Evolutionary conservation across 192 early-diverging fungal species (phyloP), one percentile per base, ranked within the genome.

Genomic region (Chytriomyces sp.): DNA sequence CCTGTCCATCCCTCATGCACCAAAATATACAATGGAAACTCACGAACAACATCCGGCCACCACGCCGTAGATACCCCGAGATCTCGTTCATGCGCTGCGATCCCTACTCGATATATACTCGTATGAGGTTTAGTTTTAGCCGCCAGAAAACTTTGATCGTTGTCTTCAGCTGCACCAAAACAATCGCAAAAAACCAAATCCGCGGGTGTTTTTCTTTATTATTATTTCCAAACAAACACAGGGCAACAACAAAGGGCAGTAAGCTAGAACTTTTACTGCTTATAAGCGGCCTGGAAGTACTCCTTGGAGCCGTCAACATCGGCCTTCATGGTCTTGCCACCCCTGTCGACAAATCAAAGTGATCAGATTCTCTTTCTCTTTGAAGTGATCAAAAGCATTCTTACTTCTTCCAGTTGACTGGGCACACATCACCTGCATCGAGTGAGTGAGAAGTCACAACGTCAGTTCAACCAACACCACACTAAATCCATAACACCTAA

Each of bases 401-500:
- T 18, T 74, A 82, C 69, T 84, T 87, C 77, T 83, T 82, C 85
- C 85, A 90, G 79, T 80, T 80, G 48, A 82, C 83, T 9, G 89
- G 89, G 81, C 89, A 90, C 5, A 90, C 89, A 61, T 80, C 89
- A 44, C 90, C 90, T 35, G 35, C 35, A 35, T 35, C 35, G 35
- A 35, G 35, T 35, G 35, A 35, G 35, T 3, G 35, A 35, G 35
- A 35, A 35, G 4, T 35, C 35, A 35, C 35, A 35, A 35, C 35
- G 4, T 35, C 35, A 35, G 35, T 35, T 3, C 35, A 35, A 35
- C 35, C 0, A 35, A 35, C 35, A 35, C 35, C 35, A 35, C 35
- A 35, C 35, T 35, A 35, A 35, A 35, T 35, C 35, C 35, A 35
- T 35, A 35, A 35, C 35, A 35, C 35, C 35, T 0, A 35, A 35